phyloP scores from a whole-genome alignment of 2,329 filamentous ascomycete species.

The Diaporthe sp. region DNA sequence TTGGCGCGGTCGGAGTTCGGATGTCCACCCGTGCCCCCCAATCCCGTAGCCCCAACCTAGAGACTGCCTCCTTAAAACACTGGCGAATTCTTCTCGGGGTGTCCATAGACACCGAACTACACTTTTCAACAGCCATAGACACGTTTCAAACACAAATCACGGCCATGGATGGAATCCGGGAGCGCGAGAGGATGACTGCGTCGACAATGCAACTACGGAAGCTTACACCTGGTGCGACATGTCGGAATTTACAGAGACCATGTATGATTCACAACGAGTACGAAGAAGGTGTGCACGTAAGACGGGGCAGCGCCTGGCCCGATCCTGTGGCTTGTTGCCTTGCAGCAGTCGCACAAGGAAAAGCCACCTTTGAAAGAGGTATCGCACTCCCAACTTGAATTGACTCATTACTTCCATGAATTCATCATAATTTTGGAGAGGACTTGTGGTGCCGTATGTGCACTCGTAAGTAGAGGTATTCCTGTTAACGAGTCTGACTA shows the following conservation, averaged over 20 bases:
- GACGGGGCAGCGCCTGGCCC: not conserved
- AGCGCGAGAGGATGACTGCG: not conserved
- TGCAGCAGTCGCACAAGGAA: not conserved
- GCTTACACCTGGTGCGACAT: not conserved
- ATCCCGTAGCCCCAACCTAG: not conserved
- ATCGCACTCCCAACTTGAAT: not conserved
- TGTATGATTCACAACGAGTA: not conserved
- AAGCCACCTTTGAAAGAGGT: not conserved
- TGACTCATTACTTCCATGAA: not conserved
- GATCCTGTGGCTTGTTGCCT: no score
- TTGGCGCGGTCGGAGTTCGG: constrained; percentile 5
- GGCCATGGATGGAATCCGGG: not conserved
- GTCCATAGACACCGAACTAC: not conserved
- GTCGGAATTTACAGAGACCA: not conserved
- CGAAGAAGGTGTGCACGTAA: not conserved
- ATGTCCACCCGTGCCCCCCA: not conserved
- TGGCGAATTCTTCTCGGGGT: constrained; percentile 12
- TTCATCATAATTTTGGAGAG: no score
- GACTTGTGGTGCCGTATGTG: not conserved
- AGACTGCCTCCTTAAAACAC: constrained; percentile 23
- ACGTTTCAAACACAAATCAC: not conserved
- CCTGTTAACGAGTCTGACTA: not conserved
- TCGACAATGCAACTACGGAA: not conserved
- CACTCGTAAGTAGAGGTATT: not conserved
- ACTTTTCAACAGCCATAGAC: not conserved